Base-by-base conservation (phyloP, 164 flowering plant species). In the Amborella trichopoda region DNA sequence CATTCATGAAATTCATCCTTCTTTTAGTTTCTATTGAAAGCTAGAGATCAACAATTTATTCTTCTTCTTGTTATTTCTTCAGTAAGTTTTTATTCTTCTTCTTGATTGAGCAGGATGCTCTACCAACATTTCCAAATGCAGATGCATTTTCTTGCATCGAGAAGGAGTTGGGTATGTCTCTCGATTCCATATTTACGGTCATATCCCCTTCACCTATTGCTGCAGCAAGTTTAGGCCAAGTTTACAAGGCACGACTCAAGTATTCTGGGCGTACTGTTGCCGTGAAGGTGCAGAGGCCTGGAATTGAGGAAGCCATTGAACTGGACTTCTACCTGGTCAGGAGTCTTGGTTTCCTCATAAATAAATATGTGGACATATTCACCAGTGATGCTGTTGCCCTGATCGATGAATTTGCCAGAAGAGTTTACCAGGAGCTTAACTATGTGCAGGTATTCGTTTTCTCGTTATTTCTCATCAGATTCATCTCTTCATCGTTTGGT, bases 161-260 rank as follows among this genome's bases (percentile, higher is more conserved):
- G 69, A 81, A 49, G 55, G 90, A 86, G 65, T 56, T 91, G 64
- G 90, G 71, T 27, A 33, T 62, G 39, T 64, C 96, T 5, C 79
- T 91, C 26, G 93, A 86, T 10, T 70, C 87, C 40, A 69, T 91
- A 30, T 91, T 56, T 63, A 80, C 89, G 2, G 67, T 72, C 40
- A 81, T 91, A 54, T 77, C 98, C 46, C 64, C 87, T 38, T 70
- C 87, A 27, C 98, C 98, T 19, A 74, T 91, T 62, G 98, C 98
- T 28, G 98, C 98, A n/a, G 98, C 98, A 23, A 91, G 98, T 75
- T 63, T 91, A 39, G 98, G 98, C 25, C 98, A 91, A 68, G 98
- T 91, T 53, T 91, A 91, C 56, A 86, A 83, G 69, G 98, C 96
- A 56, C 78, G 65, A 53, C 65, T 91, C n/a, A 78, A 58, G 60